These are phyloP conservation scores for Inonotus obliquus DNA, from an alignment of 1,284 basidiomycete genomes.

Conservation along the genomic window DNA sequence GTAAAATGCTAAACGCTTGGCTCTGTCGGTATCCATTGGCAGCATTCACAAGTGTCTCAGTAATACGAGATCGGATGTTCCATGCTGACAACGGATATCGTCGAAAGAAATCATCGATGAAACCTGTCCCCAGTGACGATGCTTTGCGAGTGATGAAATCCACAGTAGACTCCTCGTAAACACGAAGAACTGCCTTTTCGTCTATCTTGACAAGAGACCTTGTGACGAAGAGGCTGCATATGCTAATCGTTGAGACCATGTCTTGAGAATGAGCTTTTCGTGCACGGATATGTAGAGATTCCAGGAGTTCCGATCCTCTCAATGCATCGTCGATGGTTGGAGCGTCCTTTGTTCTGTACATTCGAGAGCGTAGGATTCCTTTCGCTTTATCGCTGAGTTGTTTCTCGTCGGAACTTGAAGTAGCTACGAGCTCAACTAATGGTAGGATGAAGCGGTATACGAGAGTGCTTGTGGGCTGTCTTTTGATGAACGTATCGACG, in stretches of 20 bases:
- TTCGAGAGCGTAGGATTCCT: constrained; percentile 69
- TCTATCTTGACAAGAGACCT: constrained; percentile 46
- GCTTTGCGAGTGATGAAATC: constrained; percentile 84
- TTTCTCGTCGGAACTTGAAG: constrained; percentile 67
- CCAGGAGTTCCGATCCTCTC: constrained; percentile 46
- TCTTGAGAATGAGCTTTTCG: constrained; percentile 64
- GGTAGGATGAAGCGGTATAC: constrained; percentile 70
- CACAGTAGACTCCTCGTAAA: constrained; percentile 65
- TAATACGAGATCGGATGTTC: constrained; percentile 55
- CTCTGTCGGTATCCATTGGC: constrained; percentile 73
- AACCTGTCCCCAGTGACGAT: constrained; percentile 67
- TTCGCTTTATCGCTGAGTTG: constrained; percentile 85
- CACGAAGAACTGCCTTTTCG: constrained; percentile 41
- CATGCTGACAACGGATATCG: constrained; percentile 69
- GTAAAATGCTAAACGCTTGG: constrained; percentile 74
- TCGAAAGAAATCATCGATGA: constrained; percentile 78
- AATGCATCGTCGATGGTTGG: constrained; percentile 47
- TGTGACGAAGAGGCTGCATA: constrained; percentile 71
- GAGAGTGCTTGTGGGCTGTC: constrained; percentile 66
- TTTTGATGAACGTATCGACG: constrained; percentile 78
- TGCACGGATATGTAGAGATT: constrained; percentile 71
- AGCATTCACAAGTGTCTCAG: constrained; percentile 50
- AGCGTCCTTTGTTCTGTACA: constrained; percentile 72
- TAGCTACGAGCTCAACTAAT: constrained; percentile 68
- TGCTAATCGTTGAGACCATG: constrained; percentile 57